Evolutionary conservation across 768 basidiomycete genomes (phyloP).

Genomic region (Suillus variegatus): DNA sequence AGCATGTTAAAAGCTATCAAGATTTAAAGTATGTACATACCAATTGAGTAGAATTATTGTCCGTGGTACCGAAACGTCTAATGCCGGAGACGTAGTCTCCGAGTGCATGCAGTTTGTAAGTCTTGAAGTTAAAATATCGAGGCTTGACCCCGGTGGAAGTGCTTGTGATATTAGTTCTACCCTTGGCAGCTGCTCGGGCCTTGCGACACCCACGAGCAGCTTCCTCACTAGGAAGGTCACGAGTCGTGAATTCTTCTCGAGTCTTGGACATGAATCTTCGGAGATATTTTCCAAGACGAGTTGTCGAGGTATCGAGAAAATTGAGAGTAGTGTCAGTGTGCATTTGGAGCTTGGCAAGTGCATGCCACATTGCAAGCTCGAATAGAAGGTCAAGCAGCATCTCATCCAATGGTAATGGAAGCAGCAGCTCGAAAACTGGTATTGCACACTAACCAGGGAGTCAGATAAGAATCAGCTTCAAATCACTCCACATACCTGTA

Average conservation of each 20-base stretch:
- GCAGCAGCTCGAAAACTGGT: slow-evolving; percentile 32
- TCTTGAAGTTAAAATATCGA: slow-evolving; percentile 4
- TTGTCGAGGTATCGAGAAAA: neutral
- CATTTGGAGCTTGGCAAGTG: neutral
- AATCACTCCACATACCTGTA: too few species aligned
- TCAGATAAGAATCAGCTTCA: too few species aligned
- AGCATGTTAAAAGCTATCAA: neutral
- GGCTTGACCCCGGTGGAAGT: neutral
- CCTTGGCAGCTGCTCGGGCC: neutral
- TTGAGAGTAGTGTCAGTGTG: too few species aligned
- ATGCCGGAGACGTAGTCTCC: too few species aligned
- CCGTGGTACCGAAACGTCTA: slow-evolving; percentile 16
- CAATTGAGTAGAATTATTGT: slow-evolving; percentile 34
- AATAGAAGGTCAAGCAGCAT: slow-evolving; percentile 20
- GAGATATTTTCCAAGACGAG: slow-evolving; percentile 17
- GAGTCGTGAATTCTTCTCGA: slow-evolving; percentile 21
- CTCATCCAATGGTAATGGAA: slow-evolving; percentile 1
- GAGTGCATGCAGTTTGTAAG: slow-evolving; percentile 8
- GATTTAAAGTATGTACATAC: slow-evolving; percentile 17
- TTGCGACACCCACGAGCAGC: slow-evolving; percentile 26
- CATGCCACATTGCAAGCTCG: slow-evolving; percentile 23
- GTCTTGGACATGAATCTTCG: neutral
- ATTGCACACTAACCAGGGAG: slow-evolving; percentile 23
- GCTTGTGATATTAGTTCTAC: neutral
- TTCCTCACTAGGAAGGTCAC: slow-evolving; percentile 40